phyloP scores from a whole-genome alignment of 768 basidiomycete genomes.

The Leccinum obscurum region DNA sequence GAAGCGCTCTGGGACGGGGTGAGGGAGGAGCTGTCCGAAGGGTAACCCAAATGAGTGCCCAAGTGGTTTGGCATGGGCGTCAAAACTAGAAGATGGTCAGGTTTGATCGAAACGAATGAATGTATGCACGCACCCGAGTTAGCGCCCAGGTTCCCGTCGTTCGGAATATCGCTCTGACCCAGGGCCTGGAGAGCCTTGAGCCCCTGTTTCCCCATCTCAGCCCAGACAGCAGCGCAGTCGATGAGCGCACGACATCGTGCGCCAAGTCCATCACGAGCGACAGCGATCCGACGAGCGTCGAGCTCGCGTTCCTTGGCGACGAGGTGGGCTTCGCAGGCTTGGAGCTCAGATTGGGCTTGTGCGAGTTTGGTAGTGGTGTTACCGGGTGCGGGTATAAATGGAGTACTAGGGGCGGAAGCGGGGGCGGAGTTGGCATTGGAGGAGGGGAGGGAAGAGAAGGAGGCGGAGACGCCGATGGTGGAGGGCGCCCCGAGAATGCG shows the following conservation, averaged over 20 bases:
- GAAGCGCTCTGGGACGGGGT: no score
- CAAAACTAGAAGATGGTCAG: no score
- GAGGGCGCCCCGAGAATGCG: conserved; percentile 13
- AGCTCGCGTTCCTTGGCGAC: conserved; percentile 69
- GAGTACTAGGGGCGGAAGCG: no score
- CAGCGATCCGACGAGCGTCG: conserved; percentile 47
- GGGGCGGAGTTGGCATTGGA: no score
- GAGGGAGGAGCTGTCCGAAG: no score
- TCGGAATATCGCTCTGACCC: not conserved
- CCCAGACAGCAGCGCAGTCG: conserved; percentile 69
- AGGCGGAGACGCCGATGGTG: conserved; percentile 34
- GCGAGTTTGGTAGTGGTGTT: conserved; percentile 47
- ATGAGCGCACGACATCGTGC: conserved; percentile 63
- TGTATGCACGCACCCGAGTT: no score
- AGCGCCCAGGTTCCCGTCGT: not conserved
- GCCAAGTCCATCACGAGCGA: conserved; percentile 62
- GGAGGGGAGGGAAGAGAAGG: no score
- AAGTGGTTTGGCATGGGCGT: no score
- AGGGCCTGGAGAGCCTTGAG: conserved; percentile 33
- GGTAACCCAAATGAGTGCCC: no score
- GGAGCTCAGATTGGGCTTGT: conserved; percentile 72
- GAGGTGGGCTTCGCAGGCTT: conserved; percentile 79
- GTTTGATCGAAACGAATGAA: no score
- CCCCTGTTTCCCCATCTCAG: conserved; percentile 64
- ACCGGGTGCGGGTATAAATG: conserved; percentile 8